phyloP scores from a whole-genome alignment of 192 early-diverging fungal species.

The Entomortierella beljakovae region DNA sequence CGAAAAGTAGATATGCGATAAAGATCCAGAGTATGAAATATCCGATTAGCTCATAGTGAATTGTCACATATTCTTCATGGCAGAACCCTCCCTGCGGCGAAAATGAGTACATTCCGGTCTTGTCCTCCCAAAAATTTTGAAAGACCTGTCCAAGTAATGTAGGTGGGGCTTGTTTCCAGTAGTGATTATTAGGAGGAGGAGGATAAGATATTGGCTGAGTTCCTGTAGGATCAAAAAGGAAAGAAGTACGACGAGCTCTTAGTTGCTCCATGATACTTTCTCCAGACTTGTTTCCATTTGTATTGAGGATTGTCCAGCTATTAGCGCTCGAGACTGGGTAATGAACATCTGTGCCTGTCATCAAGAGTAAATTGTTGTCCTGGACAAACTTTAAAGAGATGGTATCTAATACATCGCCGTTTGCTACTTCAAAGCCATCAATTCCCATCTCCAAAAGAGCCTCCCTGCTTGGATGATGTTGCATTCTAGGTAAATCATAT shows the following conservation, averaged over 20 bases:
- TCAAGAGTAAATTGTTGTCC: constrained; percentile 60
- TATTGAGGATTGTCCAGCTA: constrained; percentile 68
- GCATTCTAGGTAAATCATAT: constrained; percentile 66
- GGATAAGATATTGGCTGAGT: constrained; percentile 62
- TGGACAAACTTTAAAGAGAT: constrained; percentile 66
- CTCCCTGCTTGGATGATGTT: constrained; percentile 69
- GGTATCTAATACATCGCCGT: constrained; percentile 69
- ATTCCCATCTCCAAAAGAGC: constrained; percentile 73
- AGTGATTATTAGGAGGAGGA: constrained; percentile 40
- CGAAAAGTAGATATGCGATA: constrained; percentile 50
- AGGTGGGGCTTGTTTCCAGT: constrained; percentile 63
- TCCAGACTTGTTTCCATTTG: constrained; percentile 59
- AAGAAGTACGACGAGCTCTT: constrained; percentile 65
- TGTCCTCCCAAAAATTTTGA: constrained; percentile 67
- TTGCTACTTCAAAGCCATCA: constrained; percentile 77
- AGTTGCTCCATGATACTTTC: constrained; percentile 69
- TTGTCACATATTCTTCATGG: constrained; percentile 60
- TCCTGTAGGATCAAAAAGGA: constrained; percentile 76
- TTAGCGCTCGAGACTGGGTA: constrained; percentile 65
- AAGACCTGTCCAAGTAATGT: constrained; percentile 67
- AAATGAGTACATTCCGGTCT: constrained; percentile 79
- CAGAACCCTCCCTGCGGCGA: constrained; percentile 67
- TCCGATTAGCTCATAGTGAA: constrained; percentile 58
- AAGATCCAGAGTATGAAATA: constrained; percentile 61
- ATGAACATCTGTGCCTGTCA: constrained; percentile 78